Conservation (phyloP, 257 asterid genomes). For the Ocimum tenuiflorum region DNA sequence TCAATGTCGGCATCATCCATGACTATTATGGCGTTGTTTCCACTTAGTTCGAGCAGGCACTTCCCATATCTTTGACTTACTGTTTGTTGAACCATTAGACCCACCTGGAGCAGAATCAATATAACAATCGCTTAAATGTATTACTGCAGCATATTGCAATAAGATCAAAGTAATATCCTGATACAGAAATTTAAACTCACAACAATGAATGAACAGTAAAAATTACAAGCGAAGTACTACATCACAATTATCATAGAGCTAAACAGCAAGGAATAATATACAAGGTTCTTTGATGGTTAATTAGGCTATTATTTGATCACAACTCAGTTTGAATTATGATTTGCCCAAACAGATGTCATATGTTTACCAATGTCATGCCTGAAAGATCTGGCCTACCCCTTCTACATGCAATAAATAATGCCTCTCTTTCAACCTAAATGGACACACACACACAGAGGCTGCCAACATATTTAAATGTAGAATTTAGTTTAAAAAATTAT, state of each 20-base stretch:
- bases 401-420: neutral
- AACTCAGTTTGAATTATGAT: neutral
- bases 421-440: neutral
- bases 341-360: too few species aligned
- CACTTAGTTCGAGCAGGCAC: slow-evolving; percentile 90
- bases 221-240: too few species aligned
- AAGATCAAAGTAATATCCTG: neutral
- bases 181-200: neutral
- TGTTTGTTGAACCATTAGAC: slow-evolving; percentile 86
- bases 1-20: slow-evolving; percentile 94
- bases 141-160: neutral
- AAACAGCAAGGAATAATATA: neutral
- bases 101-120: slow-evolving; percentile 47
- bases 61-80: slow-evolving; percentile 82
- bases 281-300: neutral
- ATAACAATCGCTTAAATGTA: neutral
- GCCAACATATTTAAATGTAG: neutral
- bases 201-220: neutral
- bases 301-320: neutral
- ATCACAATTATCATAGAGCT: too few species aligned
- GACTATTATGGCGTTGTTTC: slow-evolving; percentile 87
- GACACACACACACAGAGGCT: neutral
- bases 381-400: neutral
- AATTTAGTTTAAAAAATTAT: neutral
- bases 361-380: too few species aligned